Conservation (phyloP, 768 basidiomycete species). For the Coprinellus aureogranulatus region DNA sequence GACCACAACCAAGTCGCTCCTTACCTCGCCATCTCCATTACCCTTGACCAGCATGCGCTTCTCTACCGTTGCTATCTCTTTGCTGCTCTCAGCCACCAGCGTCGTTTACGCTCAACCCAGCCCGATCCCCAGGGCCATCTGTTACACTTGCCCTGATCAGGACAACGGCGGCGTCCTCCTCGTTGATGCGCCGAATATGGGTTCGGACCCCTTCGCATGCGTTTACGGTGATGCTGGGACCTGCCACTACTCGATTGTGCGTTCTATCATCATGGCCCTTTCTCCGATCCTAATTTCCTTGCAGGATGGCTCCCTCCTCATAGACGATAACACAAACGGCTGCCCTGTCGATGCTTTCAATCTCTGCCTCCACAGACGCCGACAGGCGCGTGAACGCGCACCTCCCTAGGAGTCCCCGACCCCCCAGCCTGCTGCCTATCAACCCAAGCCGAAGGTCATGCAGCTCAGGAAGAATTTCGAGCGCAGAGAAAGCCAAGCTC, state of each 20-base stretch:
- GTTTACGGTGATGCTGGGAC: background rate
- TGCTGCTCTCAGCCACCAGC: background rate
- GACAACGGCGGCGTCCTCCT: background rate
- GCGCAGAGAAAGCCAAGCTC: background rate
- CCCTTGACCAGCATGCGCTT: background rate
- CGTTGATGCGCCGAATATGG: background rate
- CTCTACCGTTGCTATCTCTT: background rate
- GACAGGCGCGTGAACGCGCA: background rate
- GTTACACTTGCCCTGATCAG: background rate
- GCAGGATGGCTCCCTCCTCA: background rate
- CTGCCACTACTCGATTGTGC: background rate
- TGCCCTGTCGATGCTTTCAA: background rate
- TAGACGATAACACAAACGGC: background rate
- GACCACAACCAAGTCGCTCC: background rate
- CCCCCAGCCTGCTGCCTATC: conserved; percentile 3
- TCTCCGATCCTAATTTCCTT: background rate
- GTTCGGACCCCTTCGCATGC: background rate
- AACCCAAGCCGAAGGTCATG: conserved; percentile 7
- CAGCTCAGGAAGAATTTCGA: conserved; percentile 1
- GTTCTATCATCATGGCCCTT: background rate
- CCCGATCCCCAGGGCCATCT: background rate
- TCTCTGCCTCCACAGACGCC: background rate
- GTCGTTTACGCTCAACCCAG: background rate
- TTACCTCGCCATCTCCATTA: background rate
- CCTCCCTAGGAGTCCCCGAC: conserved; percentile 2